A percentile compares a stretch with the other conserved stretches of the same genome.
Evolutionary conservation across 164 flowering plant genomes (phyloP).

Genomic region (Nelumbo lutea): DNA sequence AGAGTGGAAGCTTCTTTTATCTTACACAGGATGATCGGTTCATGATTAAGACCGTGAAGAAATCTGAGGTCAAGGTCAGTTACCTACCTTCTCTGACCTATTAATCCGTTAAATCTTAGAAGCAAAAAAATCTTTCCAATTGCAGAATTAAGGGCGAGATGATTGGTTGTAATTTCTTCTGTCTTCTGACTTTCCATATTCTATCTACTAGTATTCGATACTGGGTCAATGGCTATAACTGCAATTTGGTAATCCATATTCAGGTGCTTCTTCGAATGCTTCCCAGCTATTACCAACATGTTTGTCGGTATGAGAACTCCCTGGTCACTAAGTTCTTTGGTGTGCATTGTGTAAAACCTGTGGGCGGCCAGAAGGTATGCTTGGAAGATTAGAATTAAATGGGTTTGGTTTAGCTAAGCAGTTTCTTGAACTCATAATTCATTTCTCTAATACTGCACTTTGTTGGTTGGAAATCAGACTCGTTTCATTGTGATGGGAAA

Average conservation of each 20-base stretch:
- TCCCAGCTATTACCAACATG: constrained; percentile 70
- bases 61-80: constrained; percentile 80
- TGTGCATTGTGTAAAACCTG: constrained; percentile 49
- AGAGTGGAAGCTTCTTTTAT: constrained; percentile 78
- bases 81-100: constrained; percentile 7
- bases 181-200: too few relatives aligned
- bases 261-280: constrained; percentile 88
- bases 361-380: constrained; percentile 50
- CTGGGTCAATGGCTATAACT: too few relatives aligned
- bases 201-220: too few relatives aligned
- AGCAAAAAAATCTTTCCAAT: neutral
- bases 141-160: neutral
- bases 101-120: neutral
- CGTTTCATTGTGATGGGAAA: constrained; percentile 73
- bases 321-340: constrained; percentile 58
- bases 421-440: neutral
- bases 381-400: neutral
- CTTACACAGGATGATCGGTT: constrained; percentile 77
- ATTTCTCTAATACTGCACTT: neutral
- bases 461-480: constrained; percentile 27
- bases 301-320: constrained; percentile 58
- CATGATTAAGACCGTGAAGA: constrained; percentile 81
- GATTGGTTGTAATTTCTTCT: neutral
- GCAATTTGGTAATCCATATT: constrained; percentile 2
- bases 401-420: neutral